Conservation (phyloP, 768 basidiomycete genomes). For the Chalciporus sphaerocephalus region DNA sequence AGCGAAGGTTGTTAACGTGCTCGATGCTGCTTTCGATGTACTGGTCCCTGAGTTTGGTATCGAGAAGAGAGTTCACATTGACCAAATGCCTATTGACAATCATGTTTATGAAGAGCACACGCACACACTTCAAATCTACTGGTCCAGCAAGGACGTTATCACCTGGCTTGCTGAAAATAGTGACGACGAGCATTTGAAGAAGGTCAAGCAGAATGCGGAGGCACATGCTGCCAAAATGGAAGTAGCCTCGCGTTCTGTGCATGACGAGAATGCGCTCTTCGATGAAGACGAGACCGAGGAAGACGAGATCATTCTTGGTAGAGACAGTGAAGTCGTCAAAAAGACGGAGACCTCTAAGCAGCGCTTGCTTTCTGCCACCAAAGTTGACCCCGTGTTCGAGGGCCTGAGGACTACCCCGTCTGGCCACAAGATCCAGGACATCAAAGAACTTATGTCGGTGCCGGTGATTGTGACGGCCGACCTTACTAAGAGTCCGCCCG, state of each 20-base stretch:
- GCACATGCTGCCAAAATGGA: conserved; percentile 91
- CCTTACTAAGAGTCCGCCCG: conserved; percentile 91
- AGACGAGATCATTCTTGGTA: conserved; percentile 77
- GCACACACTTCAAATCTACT: conserved; percentile 90
- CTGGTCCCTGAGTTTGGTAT: conserved; percentile 96
- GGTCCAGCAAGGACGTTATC: conserved; percentile 93
- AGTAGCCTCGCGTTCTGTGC: conserved; percentile 75
- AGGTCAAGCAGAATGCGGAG: conserved; percentile 89
- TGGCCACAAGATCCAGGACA: conserved; percentile 95
- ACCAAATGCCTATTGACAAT: conserved; percentile 98
- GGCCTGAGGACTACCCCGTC: conserved; percentile 66
- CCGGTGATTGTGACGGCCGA: conserved; percentile 95
- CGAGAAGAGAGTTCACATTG: conserved; percentile 97
- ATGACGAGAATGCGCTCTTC: conserved; percentile 84
- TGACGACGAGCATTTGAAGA: conserved; percentile 93
- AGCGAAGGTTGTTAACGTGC: conserved; percentile 91
- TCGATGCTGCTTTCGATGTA: conserved; percentile 98
- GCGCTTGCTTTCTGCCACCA: conserved; percentile 69
- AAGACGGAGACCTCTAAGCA: conserved; percentile 69
- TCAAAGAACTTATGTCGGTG: conserved; percentile 88
- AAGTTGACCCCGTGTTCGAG: conserved; percentile 76
- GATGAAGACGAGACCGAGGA: conserved; percentile 82
- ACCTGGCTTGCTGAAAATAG: conserved; percentile 93
- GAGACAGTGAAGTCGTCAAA: conserved; percentile 39
- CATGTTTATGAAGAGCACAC: conserved; percentile 95